These are phyloP conservation scores for Ogataea neopini DNA, from an alignment of 805 yeast genomes.

Conservation along the genomic window DNA sequence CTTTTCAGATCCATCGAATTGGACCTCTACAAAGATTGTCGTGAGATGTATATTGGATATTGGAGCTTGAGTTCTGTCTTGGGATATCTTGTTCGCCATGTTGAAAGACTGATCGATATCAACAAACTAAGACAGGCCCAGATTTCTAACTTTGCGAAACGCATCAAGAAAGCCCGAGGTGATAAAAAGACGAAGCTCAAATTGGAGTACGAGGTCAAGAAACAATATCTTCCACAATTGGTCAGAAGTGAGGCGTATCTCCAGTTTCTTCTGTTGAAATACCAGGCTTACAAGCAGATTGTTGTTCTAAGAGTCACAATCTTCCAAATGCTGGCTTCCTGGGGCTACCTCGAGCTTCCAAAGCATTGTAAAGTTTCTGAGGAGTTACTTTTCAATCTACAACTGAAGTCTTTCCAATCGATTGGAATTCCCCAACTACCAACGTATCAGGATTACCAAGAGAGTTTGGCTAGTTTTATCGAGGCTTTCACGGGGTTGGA, in stretches of 20 bases:
- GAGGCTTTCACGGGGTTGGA: conserved; percentile 16
- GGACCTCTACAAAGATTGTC: conserved; percentile 61
- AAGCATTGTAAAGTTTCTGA: conserved; percentile 31
- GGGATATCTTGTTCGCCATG: conserved; percentile 25
- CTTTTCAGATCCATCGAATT: conserved; percentile 73
- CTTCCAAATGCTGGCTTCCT: conserved; percentile 27
- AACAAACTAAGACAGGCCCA: conserved; percentile 25
- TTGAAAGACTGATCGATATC: conserved; percentile 22
- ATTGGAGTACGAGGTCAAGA: conserved; percentile 24
- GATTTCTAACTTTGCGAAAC: conserved; percentile 22
- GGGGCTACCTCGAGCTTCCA: conserved; percentile 32
- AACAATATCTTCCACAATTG: conserved; percentile 15
- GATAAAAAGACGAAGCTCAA: conserved; percentile 28
- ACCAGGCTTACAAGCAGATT: conserved; percentile 17
- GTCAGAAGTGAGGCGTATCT: conserved; percentile 16
- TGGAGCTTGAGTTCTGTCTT: conserved; percentile 58
- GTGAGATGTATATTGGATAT: conserved; percentile 67
- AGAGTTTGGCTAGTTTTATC: conserved; percentile 18
- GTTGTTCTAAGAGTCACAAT: conserved; percentile 25
- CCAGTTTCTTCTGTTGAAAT: conserved; percentile 14
- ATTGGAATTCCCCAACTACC: conserved; percentile 79
- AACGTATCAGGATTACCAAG: conserved; percentile 40
- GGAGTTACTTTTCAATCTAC: conserved; percentile 48
- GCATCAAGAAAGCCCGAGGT: conserved; percentile 29
- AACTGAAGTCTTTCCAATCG: conserved; percentile 78